These are phyloP conservation scores for Staphylotrichum tortipilum DNA, from an alignment of 495 filamentous ascomycete species.

Conservation along the genomic window DNA sequence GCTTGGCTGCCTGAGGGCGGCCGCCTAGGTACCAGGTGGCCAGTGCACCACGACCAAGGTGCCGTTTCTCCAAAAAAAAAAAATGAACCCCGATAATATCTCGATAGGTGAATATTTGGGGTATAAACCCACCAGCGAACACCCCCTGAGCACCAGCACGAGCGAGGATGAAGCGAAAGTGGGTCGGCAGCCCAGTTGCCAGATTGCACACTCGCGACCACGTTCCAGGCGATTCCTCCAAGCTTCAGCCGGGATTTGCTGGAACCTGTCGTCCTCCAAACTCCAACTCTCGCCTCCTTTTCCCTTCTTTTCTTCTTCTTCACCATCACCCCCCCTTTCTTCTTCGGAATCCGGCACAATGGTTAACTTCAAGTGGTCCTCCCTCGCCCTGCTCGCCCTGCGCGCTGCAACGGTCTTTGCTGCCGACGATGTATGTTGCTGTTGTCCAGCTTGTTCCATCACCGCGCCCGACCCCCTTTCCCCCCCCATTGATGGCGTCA, in stretches of 20 bases:
- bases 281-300: too few species aligned
- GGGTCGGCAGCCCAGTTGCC: constrained; percentile 11
- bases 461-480: not conserved
- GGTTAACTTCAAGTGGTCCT: constrained; percentile 64
- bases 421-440: constrained; percentile 49
- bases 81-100: not conserved
- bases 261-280: too few species aligned
- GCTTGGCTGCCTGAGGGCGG: too few species aligned
- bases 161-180: not conserved
- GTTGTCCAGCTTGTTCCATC: too few species aligned
- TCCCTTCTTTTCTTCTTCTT: too few species aligned
- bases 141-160: not conserved
- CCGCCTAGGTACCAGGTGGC: too few species aligned
- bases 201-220: constrained; percentile 24
- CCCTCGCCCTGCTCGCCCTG: constrained; percentile 61
- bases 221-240: constrained; percentile 9
- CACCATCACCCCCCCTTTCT: constrained; percentile 13
- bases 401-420: constrained; percentile 56
- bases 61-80: too few species aligned
- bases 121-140: not conserved
- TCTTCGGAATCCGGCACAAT: constrained; percentile 40
- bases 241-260: not conserved
- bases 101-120: constrained; percentile 17
- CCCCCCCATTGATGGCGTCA: too few species aligned
- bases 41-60: too few species aligned